Base-by-base conservation (phyloP, 1,139 yeast species). In the Pichia sp. region DNA sequence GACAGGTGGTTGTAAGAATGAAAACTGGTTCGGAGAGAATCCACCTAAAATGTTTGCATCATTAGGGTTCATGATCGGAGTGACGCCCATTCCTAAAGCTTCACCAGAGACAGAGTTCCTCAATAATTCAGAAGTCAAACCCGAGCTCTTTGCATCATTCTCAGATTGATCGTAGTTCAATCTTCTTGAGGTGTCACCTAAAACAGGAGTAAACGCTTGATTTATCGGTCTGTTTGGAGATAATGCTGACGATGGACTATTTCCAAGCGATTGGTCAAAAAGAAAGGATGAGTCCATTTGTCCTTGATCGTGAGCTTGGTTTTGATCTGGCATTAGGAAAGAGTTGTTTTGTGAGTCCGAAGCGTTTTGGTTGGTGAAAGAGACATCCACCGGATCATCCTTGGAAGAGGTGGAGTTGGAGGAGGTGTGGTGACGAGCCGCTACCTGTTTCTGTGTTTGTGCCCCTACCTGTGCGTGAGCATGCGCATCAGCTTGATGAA, bases 151-250 rank as follows among this genome's bases (percentile, higher is more conserved):
- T 5, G 17, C 14, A 11, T 24, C 27, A 24, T 12, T 12, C 5
- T 24, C 27, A 7, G 15, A 14, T 27, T 29, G 34, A 22, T 19
- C 17, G 33, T 51, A 51, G 18, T 51, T 48, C 24, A 50, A 41
- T 37, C 55, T 48, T 39, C 55, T 45, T 5, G 50, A 44, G 10
- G 53, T 42, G 14, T 52, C 56, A 23, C 45, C 48, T n/a, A 51
- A 18, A 18, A 45, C 37, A 3, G 53, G 54, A 15, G 56, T 53
- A 4, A 50, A 47, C 7, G 39, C 34, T 22, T 39, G 27, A 16
- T 40, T 36, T 17, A 36, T 37, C n/a, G 23, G 21, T 15, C 40
- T 37, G 30, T 41, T 40, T 23, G 48, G 41, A 8, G 43, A 36
- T 22, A 39, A 37, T 18, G 35, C 31, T 15, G 44, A 22, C 13